Percentiles rank a stretch among this genome's conserved stretches.
phyloP scores from a whole-genome alignment of 2,329 filamentous ascomycete species.

The Aspergillus proliferans region DNA sequence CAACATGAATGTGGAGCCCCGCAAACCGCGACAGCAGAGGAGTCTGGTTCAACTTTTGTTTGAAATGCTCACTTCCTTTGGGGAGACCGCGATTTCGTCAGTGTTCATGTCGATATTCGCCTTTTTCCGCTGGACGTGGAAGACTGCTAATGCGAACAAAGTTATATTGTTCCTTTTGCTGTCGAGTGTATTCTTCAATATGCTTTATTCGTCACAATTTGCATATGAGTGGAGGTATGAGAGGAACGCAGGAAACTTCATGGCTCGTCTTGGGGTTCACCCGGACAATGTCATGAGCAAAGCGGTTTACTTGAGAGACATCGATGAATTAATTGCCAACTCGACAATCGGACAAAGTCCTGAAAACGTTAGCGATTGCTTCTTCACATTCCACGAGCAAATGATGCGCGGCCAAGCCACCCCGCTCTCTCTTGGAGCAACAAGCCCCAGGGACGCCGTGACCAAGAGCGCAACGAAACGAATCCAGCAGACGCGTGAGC shows the following conservation, averaged over 20 bases:
- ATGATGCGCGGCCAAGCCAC: conserved; percentile 28
- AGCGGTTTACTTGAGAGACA: conserved; percentile 73
- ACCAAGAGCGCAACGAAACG: conserved; percentile 44
- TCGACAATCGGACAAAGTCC: conserved; percentile 22
- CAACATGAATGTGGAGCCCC: conserved; percentile 33
- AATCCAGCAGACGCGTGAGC: conserved; percentile 72
- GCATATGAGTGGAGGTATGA: conserved; percentile 79
- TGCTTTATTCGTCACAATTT: conserved; percentile 67
- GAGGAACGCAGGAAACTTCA: conserved; percentile 70
- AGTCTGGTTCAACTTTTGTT: conserved; percentile 63
- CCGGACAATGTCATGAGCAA: conserved; percentile 78
- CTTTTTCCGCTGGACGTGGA: conserved; percentile 58
- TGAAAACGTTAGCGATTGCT: conserved; percentile 33
- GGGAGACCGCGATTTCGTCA: conserved; percentile 67
- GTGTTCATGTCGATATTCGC: conserved; percentile 72
- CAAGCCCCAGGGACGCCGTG: conserved; percentile 22
- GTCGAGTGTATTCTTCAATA: conserved; percentile 65
- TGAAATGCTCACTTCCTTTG: conserved; percentile 66
- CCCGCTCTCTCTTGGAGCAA: conserved; percentile 22
- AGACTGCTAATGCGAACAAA: conserved; percentile 64
- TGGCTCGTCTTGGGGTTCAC: conserved; percentile 71
- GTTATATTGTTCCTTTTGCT: conserved; percentile 64
- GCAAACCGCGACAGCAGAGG: conserved; percentile 55
- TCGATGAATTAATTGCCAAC: conserved; percentile 58
- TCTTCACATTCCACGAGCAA: conserved; percentile 40